Percentiles rank a stretch among this genome's conserved stretches.
These are phyloP conservation scores for Tolypocladium ovalisporum DNA, from an alignment of 2,329 filamentous ascomycete genomes.

Conservation along the genomic window DNA sequence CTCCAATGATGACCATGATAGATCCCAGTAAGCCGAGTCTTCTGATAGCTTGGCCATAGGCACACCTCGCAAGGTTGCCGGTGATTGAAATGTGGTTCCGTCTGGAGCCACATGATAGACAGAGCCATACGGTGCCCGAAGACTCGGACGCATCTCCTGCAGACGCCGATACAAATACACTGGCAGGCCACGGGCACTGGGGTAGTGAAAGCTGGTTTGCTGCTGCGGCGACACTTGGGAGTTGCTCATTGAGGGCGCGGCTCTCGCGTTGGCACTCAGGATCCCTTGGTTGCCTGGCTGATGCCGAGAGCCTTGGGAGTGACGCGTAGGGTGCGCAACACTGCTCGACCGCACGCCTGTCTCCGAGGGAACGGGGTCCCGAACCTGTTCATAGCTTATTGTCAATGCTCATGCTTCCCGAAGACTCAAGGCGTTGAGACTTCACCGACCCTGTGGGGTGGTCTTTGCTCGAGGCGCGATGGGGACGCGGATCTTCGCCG, in stretches of 20 bases:
- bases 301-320: background rate
- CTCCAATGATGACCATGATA: slow-evolving; percentile 18
- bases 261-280: too few relatives aligned
- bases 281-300: background rate
- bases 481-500: background rate
- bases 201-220: too few relatives aligned
- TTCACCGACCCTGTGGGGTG: background rate
- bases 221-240: background rate
- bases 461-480: background rate
- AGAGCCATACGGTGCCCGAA: background rate
- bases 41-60: slow-evolving; percentile 19
- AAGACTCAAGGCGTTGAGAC: background rate
- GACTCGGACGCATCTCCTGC: background rate
- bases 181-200: background rate
- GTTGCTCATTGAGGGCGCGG: background rate
- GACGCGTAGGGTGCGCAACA: background rate
- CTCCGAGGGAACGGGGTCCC: background rate
- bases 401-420: background rate
- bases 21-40: slow-evolving; percentile 17
- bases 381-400: background rate
- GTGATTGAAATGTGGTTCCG: slow-evolving; percentile 12
- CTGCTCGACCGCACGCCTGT: background rate
- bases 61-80: slow-evolving; percentile 12
- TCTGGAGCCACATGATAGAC: slow-evolving; percentile 12
- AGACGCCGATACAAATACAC: background rate